These are phyloP conservation scores for Eremothecium coryli DNA, from an alignment of 1,139 yeast species.

Conservation along the genomic window DNA sequence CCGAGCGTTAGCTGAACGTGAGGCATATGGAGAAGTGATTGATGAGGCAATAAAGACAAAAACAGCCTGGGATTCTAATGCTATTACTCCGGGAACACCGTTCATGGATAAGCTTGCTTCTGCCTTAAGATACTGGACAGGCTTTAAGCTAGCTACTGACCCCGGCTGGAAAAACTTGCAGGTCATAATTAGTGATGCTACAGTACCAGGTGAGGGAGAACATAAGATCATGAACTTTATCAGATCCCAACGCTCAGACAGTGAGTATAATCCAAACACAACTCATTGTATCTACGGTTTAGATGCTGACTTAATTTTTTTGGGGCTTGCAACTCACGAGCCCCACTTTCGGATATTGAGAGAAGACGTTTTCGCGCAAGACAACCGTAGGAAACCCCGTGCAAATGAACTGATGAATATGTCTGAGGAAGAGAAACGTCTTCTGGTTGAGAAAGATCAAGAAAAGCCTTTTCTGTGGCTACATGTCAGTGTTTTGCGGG, in stretches of 20 bases:
- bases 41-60: conserved; percentile 48
- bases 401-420: conserved; percentile 44
- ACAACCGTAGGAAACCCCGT: conserved; percentile 42
- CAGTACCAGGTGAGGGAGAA: conserved; percentile 99
- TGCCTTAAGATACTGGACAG: conserved; percentile 81
- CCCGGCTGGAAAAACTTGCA: conserved; percentile 84
- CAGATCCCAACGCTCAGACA: conserved; percentile 68
- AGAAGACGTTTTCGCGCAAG: conserved; percentile 89
- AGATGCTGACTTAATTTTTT: conserved; percentile 94
- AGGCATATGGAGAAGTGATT: conserved; percentile 50
- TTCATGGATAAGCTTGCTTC: conserved; percentile 88
- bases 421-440: conserved; percentile 52
- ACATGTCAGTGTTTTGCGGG: conserved; percentile 78
- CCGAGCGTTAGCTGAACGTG: conserved; percentile 41
- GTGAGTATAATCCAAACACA: conserved; percentile 70
- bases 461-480: conserved; percentile 91
- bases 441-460: conserved; percentile 46
- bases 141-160: conserved; percentile 81
- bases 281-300: conserved; percentile 95
- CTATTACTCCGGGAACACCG: conserved; percentile 97
- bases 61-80: conserved; percentile 72
- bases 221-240: conserved; percentile 96
- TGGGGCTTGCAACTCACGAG: conserved; percentile 95
- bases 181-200: conserved; percentile 85
- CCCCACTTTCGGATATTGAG: conserved; percentile 91